Evolutionary conservation across 2,329 filamentous ascomycete species (phyloP), one percentile per base, ranked within the genome.

Genomic region (Fusarium continuum): DNA sequence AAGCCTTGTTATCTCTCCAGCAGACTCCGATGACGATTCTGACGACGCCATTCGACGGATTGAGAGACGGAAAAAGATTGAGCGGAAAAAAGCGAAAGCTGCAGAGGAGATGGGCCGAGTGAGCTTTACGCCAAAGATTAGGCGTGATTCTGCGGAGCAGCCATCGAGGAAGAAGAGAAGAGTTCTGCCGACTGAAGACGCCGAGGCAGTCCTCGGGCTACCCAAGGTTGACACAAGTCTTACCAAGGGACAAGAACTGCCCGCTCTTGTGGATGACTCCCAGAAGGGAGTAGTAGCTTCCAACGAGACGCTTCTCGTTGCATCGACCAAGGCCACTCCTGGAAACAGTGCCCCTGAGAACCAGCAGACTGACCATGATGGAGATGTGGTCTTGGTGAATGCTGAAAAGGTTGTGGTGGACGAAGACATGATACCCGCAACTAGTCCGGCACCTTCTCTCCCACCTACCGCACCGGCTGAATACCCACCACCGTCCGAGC

Each of bases 21-120:
- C 72, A 3, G 71, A 70, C 4, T 70, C 68, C 0, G 75, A 74
- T 2, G 75, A 76, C 11, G 76, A 79, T 22, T 73, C 75, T 4
- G 74, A 79, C 39, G 73, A 78, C 45, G 64, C 74, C 0, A 67
- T 74, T 6, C 65, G 69, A 35, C 67, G 65, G 38, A 59, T 74
- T 36, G 72, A 76, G n/a, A 75, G 79, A 11, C 74, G 72, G 8
- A 76, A 73, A 22, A 74, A 69, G 29, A 78, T 75, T 4, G 75
- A 76, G 14, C 66, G 67, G 34, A 81, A 76, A 48, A 76, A 77
- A 29, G 75, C 78, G 2, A 72, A 75, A 19, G 80, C 78, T 4
- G 73, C 76, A 2, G 74, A 77, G 56, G 74, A 78, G 28, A 74
- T 83, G 55, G 75, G 73, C 1, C 75, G 71, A 10, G 79, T 83